Percentiles rank a stretch among this genome's conserved stretches.
phyloP scores from a whole-genome alignment of 225 moss, liverwort and hornwort genomes.

The Pseudisothecium myosuroides region DNA sequence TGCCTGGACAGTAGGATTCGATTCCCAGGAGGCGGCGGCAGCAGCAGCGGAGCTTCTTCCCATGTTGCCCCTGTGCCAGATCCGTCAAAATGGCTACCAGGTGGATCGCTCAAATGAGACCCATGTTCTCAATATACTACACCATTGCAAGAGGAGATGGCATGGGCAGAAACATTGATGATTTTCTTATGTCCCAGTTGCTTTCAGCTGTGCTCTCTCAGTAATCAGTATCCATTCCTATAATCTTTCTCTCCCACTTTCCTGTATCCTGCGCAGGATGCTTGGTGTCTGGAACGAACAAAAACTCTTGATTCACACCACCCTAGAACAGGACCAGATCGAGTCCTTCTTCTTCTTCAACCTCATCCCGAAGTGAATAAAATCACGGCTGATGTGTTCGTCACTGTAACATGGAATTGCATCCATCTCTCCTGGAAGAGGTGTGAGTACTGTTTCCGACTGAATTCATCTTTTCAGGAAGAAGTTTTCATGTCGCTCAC shows the following conservation, averaged over 20 bases:
- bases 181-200: background rate
- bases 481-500: slow-evolving; percentile 35
- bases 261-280: background rate
- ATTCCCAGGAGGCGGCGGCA: background rate
- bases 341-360: background rate
- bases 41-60: background rate
- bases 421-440: background rate
- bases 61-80: background rate
- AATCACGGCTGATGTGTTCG: background rate
- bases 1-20: background rate
- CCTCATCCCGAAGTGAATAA: background rate
- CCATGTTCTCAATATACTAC: background rate
- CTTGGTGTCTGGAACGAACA: background rate
- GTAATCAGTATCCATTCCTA: background rate
- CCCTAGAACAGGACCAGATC: no score
- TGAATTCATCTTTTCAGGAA: background rate
- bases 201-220: background rate
- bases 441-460: background rate
- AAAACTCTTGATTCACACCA: background rate
- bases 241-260: background rate
- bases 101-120: no score
- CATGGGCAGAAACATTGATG: background rate
- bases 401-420: background rate
- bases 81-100: background rate
- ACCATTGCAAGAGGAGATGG: background rate